phyloP scores from a whole-genome alignment of 192 early-diverging fungal genomes.

The Spinellus fusiger region DNA sequence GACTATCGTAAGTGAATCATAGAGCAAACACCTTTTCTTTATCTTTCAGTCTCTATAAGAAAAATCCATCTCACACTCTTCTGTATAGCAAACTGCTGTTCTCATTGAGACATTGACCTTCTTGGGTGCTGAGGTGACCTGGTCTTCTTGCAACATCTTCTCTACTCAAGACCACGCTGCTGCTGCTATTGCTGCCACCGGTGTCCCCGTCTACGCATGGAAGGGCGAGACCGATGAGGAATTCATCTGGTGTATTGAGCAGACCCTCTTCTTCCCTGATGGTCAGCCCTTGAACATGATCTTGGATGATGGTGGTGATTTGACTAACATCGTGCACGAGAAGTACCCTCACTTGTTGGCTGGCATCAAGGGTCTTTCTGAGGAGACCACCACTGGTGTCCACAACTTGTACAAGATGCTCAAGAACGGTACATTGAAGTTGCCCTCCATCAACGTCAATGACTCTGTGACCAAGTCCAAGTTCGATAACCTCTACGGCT shows the following conservation, averaged over 20 bases:
- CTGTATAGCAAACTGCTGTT: slow-evolving; percentile 78
- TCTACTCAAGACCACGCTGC: slow-evolving; percentile 99
- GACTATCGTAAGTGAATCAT: slow-evolving; percentile 63
- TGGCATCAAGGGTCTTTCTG: slow-evolving; percentile 90
- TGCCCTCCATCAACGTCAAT: slow-evolving; percentile 99
- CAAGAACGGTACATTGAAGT: slow-evolving; percentile 92
- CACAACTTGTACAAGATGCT: slow-evolving; percentile 99
- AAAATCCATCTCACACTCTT: not conserved
- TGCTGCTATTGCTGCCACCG: slow-evolving; percentile 93
- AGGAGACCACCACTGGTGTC: slow-evolving; percentile 99
- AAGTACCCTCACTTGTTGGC: slow-evolving; percentile 86
- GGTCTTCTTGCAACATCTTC: slow-evolving; percentile 73
- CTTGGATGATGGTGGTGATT: slow-evolving; percentile 98
- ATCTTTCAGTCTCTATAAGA: too few relatives aligned
- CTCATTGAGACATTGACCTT: slow-evolving; percentile 95
- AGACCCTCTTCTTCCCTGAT: slow-evolving; percentile 92
- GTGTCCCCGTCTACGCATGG: slow-evolving; percentile 97
- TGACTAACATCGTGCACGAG: slow-evolving; percentile 94
- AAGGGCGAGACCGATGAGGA: slow-evolving; percentile 99
- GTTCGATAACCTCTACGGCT: slow-evolving; percentile 99
- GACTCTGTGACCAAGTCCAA: slow-evolving; percentile 99
- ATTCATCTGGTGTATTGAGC: slow-evolving; percentile 98
- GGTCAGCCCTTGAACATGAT: slow-evolving; percentile 96
- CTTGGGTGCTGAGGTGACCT: slow-evolving; percentile 90
- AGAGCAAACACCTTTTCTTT: too few relatives aligned